phyloP scores from a whole-genome alignment of 192 early-diverging fungal genomes.

The Rhizoclosmatium sp. region DNA sequence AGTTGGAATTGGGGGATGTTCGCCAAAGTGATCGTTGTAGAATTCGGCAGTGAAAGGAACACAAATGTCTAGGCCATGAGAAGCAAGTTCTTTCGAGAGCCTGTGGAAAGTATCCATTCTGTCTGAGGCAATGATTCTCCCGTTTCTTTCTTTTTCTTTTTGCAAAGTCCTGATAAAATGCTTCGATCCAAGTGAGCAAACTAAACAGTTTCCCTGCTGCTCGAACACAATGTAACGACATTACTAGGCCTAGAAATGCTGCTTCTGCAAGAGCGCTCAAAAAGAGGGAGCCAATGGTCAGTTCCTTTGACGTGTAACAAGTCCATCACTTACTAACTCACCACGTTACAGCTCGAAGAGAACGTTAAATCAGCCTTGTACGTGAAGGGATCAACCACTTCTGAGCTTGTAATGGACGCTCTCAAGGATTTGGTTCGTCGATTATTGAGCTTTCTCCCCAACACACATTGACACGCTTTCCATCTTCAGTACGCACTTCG shows the following conservation, averaged over 20 bases:
- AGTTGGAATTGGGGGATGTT: background rate
- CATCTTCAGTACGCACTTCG: slow-evolving; percentile 78
- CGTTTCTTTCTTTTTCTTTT: slow-evolving; percentile 20
- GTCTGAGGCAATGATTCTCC: background rate
- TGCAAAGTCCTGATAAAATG: background rate
- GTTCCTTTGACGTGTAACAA: background rate
- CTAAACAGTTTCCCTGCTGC: background rate
- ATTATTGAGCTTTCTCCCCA: background rate
- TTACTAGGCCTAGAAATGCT: slow-evolving; percentile 78
- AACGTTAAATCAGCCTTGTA: slow-evolving; percentile 91
- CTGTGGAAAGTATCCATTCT: background rate
- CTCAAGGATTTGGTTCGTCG: slow-evolving; percentile 82
- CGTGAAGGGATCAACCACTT: slow-evolving; percentile 85
- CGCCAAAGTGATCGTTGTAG: slow-evolving; percentile 1
- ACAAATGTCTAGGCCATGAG: slow-evolving; percentile 1
- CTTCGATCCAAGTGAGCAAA: slow-evolving; percentile 26
- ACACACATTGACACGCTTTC: background rate
- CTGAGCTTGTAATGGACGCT: slow-evolving; percentile 81
- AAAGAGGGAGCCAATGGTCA: slow-evolving; percentile 76
- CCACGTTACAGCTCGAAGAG: slow-evolving; percentile 75
- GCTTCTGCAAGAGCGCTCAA: slow-evolving; percentile 85
- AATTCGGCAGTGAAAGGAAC: slow-evolving; percentile 13
- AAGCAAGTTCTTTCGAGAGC: background rate
- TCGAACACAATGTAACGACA: background rate
- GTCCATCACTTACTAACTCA: background rate